Conservation (phyloP, 1,284 basidiomycete genomes). For the Caloboletus firmus region DNA sequence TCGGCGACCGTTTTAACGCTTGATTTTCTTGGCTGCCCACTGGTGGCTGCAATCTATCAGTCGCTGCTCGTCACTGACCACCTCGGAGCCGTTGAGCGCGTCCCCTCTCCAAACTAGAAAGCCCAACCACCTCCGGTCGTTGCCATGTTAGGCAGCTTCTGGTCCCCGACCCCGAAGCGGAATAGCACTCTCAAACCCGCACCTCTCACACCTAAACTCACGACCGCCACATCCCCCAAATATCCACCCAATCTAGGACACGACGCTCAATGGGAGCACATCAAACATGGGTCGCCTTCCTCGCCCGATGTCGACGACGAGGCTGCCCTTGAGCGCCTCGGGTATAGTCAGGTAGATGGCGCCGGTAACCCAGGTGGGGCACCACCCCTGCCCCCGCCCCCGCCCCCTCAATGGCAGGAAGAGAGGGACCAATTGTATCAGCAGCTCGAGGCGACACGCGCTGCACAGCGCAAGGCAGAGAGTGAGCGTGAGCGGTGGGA, state of each 20-base stretch:
- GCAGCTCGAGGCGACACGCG: slow-evolving; percentile 11
- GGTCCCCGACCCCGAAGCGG: slow-evolving; percentile 23
- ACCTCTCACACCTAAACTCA: slow-evolving; percentile 29
- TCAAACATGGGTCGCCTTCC: slow-evolving; percentile 17
- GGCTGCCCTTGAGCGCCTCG: slow-evolving; percentile 18
- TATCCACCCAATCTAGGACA: slow-evolving; percentile 5
- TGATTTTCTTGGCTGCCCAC: neutral
- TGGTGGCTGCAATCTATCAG: too few species aligned
- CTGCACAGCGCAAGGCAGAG: slow-evolving; percentile 18
- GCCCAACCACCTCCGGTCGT: neutral
- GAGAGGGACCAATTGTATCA: slow-evolving; percentile 9
- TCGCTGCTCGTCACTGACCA: too few species aligned
- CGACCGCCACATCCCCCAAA: slow-evolving; percentile 13
- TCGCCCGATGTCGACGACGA: slow-evolving; percentile 26
- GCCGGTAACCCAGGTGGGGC: neutral
- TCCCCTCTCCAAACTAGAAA: neutral
- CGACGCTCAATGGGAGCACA: slow-evolving; percentile 29
- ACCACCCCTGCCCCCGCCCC: neutral
- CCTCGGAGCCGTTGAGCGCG: neutral
- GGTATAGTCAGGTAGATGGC: slow-evolving; percentile 17
- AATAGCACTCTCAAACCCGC: slow-evolving; percentile 12
- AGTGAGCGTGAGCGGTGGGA: slow-evolving; percentile 23
- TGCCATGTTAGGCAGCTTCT: slow-evolving; percentile 5
- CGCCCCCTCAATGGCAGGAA: slow-evolving; percentile 10
- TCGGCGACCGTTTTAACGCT: neutral